Conservation (phyloP, 75 land plant species). For the Adiantum capillusveneris region DNA sequence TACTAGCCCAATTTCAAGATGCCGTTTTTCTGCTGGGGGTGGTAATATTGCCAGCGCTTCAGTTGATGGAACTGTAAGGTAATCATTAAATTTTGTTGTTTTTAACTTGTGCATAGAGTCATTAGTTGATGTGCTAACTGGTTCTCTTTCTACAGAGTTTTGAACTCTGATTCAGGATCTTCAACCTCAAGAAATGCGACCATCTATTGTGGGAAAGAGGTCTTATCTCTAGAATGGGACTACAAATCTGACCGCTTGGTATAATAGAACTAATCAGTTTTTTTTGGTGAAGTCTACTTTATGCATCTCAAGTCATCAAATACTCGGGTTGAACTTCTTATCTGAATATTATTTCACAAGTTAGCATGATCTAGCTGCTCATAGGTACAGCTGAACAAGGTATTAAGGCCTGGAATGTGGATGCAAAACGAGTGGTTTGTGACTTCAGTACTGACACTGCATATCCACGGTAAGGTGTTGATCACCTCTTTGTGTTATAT, state of each 20-base stretch:
- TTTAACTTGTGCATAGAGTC: background rate
- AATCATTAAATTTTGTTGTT: background rate
- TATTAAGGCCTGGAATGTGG: slow-evolving; percentile 97
- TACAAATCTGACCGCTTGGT: slow-evolving; percentile 94
- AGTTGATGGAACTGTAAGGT: slow-evolving; percentile 94
- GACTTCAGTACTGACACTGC: slow-evolving; percentile 63
- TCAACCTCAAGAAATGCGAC: slow-evolving; percentile 95
- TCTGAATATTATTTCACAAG: background rate
- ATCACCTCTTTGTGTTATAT: no score
- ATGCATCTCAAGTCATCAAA: background rate
- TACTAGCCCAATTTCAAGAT: slow-evolving; percentile 77
- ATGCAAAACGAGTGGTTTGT: slow-evolving; percentile 96
- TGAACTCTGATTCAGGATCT: slow-evolving; percentile 73
- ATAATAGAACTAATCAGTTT: slow-evolving; percentile 3
- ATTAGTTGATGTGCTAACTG: background rate
- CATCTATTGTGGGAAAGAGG: slow-evolving; percentile 90
- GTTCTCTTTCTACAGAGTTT: slow-evolving; percentile 42
- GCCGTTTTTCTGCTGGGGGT: slow-evolving; percentile 90
- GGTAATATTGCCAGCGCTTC: slow-evolving; percentile 95
- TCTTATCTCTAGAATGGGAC: slow-evolving; percentile 91
- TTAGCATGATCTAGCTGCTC: slow-evolving; percentile 45
- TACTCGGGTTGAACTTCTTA: background rate
- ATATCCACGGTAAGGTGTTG: slow-evolving; percentile 87
- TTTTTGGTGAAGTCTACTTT: background rate
- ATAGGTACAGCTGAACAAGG: slow-evolving; percentile 89